Evolutionary conservation across 257 asterid genomes (phyloP).

Genomic region (Rauvolfia tetraphylla): DNA sequence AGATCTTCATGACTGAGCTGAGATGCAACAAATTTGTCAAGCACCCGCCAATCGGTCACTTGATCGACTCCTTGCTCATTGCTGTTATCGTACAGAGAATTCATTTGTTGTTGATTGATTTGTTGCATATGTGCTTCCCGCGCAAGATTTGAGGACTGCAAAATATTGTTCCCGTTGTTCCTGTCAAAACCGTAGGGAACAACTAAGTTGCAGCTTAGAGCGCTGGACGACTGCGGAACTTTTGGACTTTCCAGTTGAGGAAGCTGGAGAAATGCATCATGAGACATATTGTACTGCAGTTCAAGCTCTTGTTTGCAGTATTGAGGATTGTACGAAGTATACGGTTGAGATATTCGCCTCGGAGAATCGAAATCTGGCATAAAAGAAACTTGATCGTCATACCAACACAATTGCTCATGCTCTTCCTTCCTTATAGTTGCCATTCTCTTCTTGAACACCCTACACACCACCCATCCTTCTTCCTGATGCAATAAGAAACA

Average conservation of each 20-base stretch:
- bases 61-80: conserved; percentile 33
- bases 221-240: conserved; percentile 25
- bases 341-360: conserved; percentile 24
- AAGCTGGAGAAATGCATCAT: conserved; percentile 50
- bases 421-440: conserved; percentile 40
- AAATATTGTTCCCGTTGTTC: conserved; percentile 8
- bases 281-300: conserved; percentile 33
- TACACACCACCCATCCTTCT: conserved; percentile 80
- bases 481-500: conserved; percentile 33
- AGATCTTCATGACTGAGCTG: conserved; percentile 47
- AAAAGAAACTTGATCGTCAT: conserved; percentile 57
- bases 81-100: conserved; percentile 6
- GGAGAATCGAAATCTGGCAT: conserved; percentile 48
- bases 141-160: conserved; percentile 16
- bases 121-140: conserved; percentile 17
- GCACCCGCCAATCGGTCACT: conserved; percentile 66
- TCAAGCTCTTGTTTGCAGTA: conserved; percentile 44
- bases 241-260: conserved; percentile 61
- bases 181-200: conserved; percentile 23
- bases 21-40: conserved; percentile 64
- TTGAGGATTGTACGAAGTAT: conserved; percentile 26
- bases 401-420: conserved; percentile 49
- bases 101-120: conserved; percentile 1
- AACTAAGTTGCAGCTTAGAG: conserved; percentile 20
- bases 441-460: conserved; percentile 62